Conservation (phyloP, 805 yeast species). For the Starmerella floris region DNA sequence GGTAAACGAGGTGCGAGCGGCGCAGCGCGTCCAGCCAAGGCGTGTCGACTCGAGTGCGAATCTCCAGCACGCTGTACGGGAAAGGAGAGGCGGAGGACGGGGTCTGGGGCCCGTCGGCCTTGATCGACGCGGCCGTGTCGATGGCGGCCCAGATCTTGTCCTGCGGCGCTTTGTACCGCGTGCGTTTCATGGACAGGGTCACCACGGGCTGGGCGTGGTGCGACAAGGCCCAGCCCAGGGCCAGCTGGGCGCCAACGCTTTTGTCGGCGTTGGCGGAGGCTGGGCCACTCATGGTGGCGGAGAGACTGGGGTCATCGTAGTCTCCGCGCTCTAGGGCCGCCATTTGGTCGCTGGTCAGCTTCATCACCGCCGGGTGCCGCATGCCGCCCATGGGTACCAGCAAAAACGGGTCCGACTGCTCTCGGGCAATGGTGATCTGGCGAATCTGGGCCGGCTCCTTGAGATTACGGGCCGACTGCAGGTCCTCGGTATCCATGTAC, state of each 20-base stretch:
- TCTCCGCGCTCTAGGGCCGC: not conserved
- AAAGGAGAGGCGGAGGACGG: constrained; percentile 21
- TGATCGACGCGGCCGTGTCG: constrained; percentile 23
- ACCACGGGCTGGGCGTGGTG: constrained; percentile 5
- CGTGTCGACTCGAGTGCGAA: constrained; percentile 33
- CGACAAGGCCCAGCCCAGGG: constrained; percentile 28
- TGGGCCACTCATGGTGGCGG: not conserved
- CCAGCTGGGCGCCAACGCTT: constrained; percentile 22
- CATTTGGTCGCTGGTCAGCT: constrained; percentile 12
- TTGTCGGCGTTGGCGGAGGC: not conserved
- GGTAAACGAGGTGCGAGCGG: constrained; percentile 37
- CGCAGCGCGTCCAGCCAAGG: constrained; percentile 31
- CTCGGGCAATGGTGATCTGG: constrained; percentile 16
- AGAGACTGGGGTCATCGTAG: not conserved
- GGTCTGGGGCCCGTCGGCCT: not conserved
- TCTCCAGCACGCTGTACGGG: constrained; percentile 39
- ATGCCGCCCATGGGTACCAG: constrained; percentile 31
- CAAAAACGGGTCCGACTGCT: constrained; percentile 13
- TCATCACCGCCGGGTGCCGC: constrained; percentile 22
- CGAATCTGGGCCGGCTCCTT: constrained; percentile 32
- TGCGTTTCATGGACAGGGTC: constrained; percentile 16
- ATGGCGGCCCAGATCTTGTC: constrained; percentile 29
- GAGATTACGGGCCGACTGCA: constrained; percentile 27
- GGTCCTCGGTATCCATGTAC: constrained; percentile 29
- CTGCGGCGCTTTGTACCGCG: constrained; percentile 16